Percentiles rank a stretch among this genome's conserved stretches.
These are phyloP conservation scores for Ogataea parapolymorpha DNA, from an alignment of 805 yeast genomes.

Conservation along the genomic window DNA sequence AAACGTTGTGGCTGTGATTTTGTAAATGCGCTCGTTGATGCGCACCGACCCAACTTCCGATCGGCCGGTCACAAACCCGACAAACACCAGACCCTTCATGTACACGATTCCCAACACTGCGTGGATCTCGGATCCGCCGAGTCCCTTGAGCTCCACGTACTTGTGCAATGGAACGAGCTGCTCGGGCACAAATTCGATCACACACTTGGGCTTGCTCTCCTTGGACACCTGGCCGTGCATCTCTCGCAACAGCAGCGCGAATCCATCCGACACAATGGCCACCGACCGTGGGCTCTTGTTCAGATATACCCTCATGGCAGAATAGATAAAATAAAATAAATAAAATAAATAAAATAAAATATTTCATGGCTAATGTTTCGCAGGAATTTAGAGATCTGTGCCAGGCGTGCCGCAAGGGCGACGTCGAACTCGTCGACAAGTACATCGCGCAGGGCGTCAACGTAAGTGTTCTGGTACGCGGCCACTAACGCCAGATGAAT, in stretches of 20 bases:
- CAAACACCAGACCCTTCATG: constrained; percentile 50
- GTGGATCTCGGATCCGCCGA: constrained; percentile 20
- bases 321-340: constrained; percentile 2
- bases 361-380: constrained; percentile 9
- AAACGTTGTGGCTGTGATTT: constrained; percentile 60
- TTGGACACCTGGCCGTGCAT: constrained; percentile 29
- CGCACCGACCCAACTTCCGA: constrained; percentile 58
- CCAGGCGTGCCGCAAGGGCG: constrained; percentile 68
- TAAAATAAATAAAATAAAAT: not conserved
- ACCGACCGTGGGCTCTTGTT: constrained; percentile 66
- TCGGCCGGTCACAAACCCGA: constrained; percentile 56
- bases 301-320: constrained; percentile 56
- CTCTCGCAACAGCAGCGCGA: constrained; percentile 58
- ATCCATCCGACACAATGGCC: constrained; percentile 56
- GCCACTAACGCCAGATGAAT: constrained; percentile 28
- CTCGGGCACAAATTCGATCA: constrained; percentile 54
- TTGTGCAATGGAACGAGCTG: constrained; percentile 36
- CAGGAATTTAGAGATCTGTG: constrained; percentile 47
- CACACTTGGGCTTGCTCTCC: constrained; percentile 33
- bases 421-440: constrained; percentile 58
- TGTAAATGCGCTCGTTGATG: constrained; percentile 49
- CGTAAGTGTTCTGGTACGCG: constrained; percentile 25
- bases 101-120: constrained; percentile 64
- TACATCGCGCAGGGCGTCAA: constrained; percentile 52
- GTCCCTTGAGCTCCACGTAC: constrained; percentile 41